A percentile compares a stretch with the other conserved stretches of the same genome.
Conservation (phyloP, 2,329 filamentous ascomycete species). For the Spiromastix sp. region DNA sequence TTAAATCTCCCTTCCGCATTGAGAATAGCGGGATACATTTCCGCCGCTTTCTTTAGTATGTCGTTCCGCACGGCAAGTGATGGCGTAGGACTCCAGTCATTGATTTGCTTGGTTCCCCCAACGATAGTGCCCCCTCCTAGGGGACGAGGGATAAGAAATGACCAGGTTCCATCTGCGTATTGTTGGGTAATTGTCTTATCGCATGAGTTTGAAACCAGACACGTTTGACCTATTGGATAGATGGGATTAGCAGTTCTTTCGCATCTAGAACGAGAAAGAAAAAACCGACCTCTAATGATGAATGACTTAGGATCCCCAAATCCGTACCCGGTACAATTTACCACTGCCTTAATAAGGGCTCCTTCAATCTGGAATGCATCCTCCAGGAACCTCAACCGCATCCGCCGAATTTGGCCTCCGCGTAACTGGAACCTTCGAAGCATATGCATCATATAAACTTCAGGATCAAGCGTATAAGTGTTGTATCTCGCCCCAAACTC, state of each 20-base stretch:
- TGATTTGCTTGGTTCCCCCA: slow-evolving; percentile 54
- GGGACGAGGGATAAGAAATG: slow-evolving; percentile 52
- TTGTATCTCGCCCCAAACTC: slow-evolving; percentile 33
- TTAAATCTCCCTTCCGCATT: slow-evolving; percentile 28
- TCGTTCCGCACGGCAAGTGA: slow-evolving; percentile 36
- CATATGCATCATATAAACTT: slow-evolving; percentile 33
- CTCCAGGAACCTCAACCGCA: slow-evolving; percentile 11
- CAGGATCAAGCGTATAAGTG: slow-evolving; percentile 34
- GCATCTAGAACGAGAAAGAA: background rate
- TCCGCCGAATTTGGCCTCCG: slow-evolving; percentile 23
- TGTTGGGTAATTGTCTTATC: slow-evolving; percentile 47
- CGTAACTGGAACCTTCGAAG: slow-evolving; percentile 29
- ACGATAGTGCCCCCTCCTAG: slow-evolving; percentile 55
- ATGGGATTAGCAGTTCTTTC: background rate
- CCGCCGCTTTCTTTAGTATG: slow-evolving; percentile 36
- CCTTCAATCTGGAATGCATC: slow-evolving; percentile 29
- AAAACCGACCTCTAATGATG: slow-evolving; percentile 30
- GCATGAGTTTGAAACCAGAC: slow-evolving; percentile 36
- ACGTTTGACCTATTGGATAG: slow-evolving; percentile 31
- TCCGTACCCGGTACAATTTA: slow-evolving; percentile 37
- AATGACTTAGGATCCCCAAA: slow-evolving; percentile 33
- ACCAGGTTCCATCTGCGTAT: slow-evolving; percentile 52
- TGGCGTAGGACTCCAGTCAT: slow-evolving; percentile 45
- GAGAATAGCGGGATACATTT: slow-evolving; percentile 31
- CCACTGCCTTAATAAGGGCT: slow-evolving; percentile 23